Conservation (phyloP, 257 asterid genomes). For the Solanum acaule region DNA sequence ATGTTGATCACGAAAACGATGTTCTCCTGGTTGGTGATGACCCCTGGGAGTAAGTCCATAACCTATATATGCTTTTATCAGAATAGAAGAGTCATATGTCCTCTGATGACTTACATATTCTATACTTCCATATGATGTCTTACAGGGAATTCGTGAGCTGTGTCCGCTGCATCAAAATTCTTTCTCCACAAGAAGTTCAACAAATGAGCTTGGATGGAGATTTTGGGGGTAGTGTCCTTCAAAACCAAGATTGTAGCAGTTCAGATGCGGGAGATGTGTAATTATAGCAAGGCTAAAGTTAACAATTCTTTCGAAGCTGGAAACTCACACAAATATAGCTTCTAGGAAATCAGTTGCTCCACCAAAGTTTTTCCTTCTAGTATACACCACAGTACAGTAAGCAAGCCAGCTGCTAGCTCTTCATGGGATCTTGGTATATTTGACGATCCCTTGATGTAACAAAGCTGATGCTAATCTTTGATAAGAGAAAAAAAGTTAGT, state of each 20-base stretch:
- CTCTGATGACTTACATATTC: not conserved
- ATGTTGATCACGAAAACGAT: constrained; percentile 50
- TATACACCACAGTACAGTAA: not conserved
- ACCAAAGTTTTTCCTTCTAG: not conserved
- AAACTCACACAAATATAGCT: not conserved
- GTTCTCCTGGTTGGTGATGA: constrained; percentile 43
- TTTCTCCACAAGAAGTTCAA: constrained; percentile 91
- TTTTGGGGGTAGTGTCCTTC: constrained; percentile 49
- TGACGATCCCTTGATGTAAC: not conserved
- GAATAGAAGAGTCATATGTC: not conserved
- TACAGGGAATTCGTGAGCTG: constrained; percentile 90
- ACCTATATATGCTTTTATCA: not conserved
- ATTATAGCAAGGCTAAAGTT: constrained; percentile 15
- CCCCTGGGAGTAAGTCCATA: constrained; percentile 41
- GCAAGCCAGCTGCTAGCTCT: not conserved
- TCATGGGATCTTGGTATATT: constrained; percentile 2
- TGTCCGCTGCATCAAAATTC: constrained; percentile 81
- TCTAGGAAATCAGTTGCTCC: not conserved
- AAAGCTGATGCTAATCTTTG: not conserved
- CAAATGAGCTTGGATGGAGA: constrained; percentile 96
- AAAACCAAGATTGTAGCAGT: constrained; percentile 82
- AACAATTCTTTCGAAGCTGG: constrained; percentile 3
- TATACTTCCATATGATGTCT: not conserved
- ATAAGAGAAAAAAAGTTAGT: not conserved
- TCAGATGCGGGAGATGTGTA: constrained; percentile 61